Evolutionary conservation across 495 filamentous ascomycete genomes (phyloP).

Genomic region (Trichocladium antarcticum): DNA sequence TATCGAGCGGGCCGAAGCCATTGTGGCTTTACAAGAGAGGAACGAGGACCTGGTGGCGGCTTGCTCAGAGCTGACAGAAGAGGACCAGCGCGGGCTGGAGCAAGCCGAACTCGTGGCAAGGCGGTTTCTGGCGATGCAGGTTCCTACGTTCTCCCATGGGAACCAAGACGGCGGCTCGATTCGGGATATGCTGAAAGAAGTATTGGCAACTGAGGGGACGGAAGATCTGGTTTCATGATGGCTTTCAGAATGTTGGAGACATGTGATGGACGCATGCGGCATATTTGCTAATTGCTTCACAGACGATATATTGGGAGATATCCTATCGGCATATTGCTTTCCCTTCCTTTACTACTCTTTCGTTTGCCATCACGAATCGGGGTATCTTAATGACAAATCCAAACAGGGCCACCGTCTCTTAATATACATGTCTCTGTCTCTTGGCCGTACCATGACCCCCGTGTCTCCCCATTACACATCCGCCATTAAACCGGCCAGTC

Average conservation of each 20-base stretch:
- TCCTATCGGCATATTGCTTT: not conserved
- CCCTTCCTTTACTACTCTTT: not conserved
- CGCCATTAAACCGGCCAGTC: not conserved
- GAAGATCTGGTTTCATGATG: not conserved
- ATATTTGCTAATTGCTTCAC: not conserved
- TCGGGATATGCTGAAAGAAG: conserved; percentile 7
- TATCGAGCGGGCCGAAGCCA: conserved; percentile 62
- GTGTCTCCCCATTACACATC: not conserved
- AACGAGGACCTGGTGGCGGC: conserved; percentile 34
- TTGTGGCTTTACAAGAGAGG: conserved; percentile 55
- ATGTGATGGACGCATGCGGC: not conserved
- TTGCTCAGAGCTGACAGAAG: conserved; percentile 3
- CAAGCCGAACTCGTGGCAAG: conserved; percentile 13
- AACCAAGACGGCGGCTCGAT: not conserved
- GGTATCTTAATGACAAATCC: not conserved
- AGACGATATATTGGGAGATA: not conserved
- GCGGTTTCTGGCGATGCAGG: conserved; percentile 14
- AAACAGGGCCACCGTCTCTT: not conserved
- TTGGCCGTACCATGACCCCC: not conserved
- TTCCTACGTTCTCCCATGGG: not conserved
- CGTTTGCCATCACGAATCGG: not conserved
- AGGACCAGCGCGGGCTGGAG: conserved; percentile 8
- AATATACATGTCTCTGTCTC: not conserved
- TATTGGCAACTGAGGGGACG: not conserved
- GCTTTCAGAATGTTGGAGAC: not conserved